Conservation (phyloP, 148 eudicot species). For the Nyssa sinensis region DNA sequence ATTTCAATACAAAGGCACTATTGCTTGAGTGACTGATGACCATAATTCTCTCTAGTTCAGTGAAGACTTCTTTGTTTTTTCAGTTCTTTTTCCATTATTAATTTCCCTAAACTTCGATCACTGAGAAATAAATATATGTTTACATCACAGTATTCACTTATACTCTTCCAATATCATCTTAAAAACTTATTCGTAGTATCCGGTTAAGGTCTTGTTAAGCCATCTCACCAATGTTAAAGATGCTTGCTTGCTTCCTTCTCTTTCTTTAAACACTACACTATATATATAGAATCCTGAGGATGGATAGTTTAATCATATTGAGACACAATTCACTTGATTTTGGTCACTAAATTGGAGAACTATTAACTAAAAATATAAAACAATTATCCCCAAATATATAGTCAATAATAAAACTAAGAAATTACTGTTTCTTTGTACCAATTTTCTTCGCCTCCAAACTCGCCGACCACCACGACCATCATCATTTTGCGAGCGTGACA, state of each 20-base stretch:
- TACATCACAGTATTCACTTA: background rate
- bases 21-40: background rate
- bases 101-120: background rate
- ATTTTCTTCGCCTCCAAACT: slow-evolving; percentile 89
- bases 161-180: background rate
- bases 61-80: background rate
- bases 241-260: background rate
- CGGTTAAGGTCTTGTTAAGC: background rate
- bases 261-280: background rate
- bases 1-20: too few relatives aligned
- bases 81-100: background rate
- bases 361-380: background rate
- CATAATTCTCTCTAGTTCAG: background rate
- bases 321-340: background rate
- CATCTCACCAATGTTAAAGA: background rate
- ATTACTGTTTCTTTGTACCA: slow-evolving; percentile 39
- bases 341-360: background rate
- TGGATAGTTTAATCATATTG: background rate
- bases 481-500: slow-evolving; percentile 30
- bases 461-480: slow-evolving; percentile 41
- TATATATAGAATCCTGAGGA: background rate
- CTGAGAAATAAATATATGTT: background rate
- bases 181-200: background rate
- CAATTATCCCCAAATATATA: background rate
- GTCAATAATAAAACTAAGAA: background rate